A percentile compares a stretch with the other conserved stretches of the same genome.
These are phyloP conservation scores for Leptographium lundbergii DNA, from an alignment of 2,329 filamentous ascomycete species.

Conservation along the genomic window DNA sequence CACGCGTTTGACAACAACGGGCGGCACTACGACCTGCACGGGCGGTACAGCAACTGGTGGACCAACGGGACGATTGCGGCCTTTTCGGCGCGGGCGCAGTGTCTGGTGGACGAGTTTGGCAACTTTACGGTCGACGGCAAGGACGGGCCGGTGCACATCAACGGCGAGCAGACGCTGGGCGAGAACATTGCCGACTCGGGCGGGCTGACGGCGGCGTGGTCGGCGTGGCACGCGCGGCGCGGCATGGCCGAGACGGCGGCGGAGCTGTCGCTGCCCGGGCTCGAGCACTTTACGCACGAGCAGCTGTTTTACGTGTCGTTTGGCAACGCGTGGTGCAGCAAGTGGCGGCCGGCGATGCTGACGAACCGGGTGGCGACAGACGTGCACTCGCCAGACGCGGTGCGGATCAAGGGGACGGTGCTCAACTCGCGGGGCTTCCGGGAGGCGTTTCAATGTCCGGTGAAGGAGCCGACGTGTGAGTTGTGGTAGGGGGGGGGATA, in stretches of 20 bases:
- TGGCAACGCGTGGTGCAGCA: constrained; percentile 54
- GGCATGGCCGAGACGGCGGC: constrained; percentile 3
- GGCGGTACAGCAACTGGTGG: constrained; percentile 57
- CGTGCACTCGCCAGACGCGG: constrained; percentile 51
- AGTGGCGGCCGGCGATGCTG: constrained; percentile 44
- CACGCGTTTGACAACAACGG: constrained; percentile 59
- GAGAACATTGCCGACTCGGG: constrained; percentile 65
- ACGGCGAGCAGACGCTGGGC: constrained; percentile 49
- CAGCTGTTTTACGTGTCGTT: constrained; percentile 59
- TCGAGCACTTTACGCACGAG: constrained; percentile 49
- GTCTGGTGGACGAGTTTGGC: constrained; percentile 55
- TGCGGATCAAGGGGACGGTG: constrained; percentile 50
- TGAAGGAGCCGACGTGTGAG: constrained; percentile 54
- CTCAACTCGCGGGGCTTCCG: constrained; percentile 55
- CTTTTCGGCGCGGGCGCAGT: constrained; percentile 47
- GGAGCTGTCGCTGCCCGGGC: constrained; percentile 37
- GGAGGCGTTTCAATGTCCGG: constrained; percentile 53
- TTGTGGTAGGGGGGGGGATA: constrained; percentile 40
- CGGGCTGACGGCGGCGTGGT: constrained; percentile 48
- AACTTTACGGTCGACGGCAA: constrained; percentile 46
- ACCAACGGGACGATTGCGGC: constrained; percentile 42
- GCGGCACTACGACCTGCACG: constrained; percentile 50
- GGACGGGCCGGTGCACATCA: constrained; percentile 45
- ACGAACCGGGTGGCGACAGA: constrained; percentile 48
- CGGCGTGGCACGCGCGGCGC: constrained; percentile 51